A percentile compares a stretch with the other conserved stretches of the same genome.
Evolutionary conservation across 1,284 basidiomycete species (phyloP).

Genomic region (Polyporus tsugae): DNA sequence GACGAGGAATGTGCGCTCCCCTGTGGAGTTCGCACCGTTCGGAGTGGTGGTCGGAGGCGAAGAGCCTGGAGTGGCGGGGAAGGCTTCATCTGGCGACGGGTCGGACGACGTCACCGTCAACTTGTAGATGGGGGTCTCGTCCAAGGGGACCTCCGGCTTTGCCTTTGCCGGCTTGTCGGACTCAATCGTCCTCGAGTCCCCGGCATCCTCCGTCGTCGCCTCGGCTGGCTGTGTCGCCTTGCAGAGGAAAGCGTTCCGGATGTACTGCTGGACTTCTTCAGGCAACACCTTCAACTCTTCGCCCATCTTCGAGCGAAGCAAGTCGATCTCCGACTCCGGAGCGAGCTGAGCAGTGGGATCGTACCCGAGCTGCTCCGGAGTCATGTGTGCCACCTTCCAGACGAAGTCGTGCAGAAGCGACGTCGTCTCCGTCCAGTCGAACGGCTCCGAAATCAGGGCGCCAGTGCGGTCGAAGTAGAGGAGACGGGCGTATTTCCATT

Average conservation of each 20-base stretch:
- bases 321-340: background rate
- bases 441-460: conserved; percentile 15
- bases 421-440: conserved; percentile 13
- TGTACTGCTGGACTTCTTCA: background rate
- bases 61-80: background rate
- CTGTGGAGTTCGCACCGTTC: background rate
- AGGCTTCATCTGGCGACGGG: background rate
- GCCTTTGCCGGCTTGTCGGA: background rate
- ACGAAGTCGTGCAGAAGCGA: conserved; percentile 20
- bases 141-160: background rate
- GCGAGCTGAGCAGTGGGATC: conserved; percentile 23
- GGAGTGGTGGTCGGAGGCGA: background rate
- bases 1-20: conserved; percentile 8
- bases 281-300: background rate
- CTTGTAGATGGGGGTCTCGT: conserved; percentile 5
- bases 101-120: background rate
- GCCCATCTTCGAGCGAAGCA: background rate
- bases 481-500: conserved; percentile 7
- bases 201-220: background rate
- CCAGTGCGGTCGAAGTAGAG: conserved; percentile 22
- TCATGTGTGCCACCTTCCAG: conserved; percentile 22
- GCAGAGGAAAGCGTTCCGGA: background rate
- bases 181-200: background rate
- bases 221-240: background rate
- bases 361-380: conserved; percentile 21